Evolutionary conservation across 1,284 basidiomycete genomes (phyloP), one percentile per base, ranked within the genome.

Genomic region (Peniophora sp.): DNA sequence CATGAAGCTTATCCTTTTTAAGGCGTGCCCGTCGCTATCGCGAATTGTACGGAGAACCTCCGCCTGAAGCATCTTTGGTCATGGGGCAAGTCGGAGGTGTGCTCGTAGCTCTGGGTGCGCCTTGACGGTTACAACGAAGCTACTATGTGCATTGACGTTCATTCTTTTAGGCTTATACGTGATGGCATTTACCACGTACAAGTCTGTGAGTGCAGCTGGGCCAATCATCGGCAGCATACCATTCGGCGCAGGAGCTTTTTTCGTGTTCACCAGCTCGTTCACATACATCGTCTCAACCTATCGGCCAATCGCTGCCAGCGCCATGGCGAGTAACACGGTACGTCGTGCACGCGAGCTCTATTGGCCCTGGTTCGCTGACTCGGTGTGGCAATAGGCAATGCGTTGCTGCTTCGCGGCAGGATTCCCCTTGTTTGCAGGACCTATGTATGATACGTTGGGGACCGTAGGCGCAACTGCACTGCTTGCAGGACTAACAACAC

Each of bases 381-480:
- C 27, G 27, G 5, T 12, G 12, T 12, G 27, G 12, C 12, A 12
- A 32, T 6, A 32, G 27, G 82, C 81, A 17, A 61, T 87, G 58
- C 71, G 88, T 1, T 81, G 75, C 2, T 63, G 72, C 0, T 89
- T 90, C 55, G 86, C 84, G 0, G 83, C 82, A 0, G 82, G 72
- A 0, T 89, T 89, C 61, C 86, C 88, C 2, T 66, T 89, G 12
- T 85, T 84, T 54, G 77, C 81, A 0, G 65, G 65, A 0, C 67
- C 75, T 3, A 81, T 84, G 80, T 84, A 81, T 55, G 45, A 63
- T 12, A 63, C 62, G 17, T 64, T 92, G 6, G 85, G 84, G 0
- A 81, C 85, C 0, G 83, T 85, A 0, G 89, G 89, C 5, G 88
- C 85, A 0, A 85, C 82, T 0, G 83, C 82, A 9, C 69, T 92